Base-by-base conservation (phyloP, 225 moss, liverwort and hornwort species). In the Ulota crispa region DNA sequence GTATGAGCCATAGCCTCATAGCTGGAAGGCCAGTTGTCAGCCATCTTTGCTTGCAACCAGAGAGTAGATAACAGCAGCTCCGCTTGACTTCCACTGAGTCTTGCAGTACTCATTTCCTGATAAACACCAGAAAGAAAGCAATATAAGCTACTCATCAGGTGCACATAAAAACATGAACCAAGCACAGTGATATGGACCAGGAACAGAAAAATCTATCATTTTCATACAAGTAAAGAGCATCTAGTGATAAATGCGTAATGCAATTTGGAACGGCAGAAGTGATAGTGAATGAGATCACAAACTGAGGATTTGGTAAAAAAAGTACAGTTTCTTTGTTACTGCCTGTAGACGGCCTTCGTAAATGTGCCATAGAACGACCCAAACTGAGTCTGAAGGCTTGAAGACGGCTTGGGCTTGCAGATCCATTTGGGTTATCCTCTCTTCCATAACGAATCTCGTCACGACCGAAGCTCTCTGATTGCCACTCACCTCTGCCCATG, bases 1-100 rank as follows among this genome's bases (percentile, higher is more conserved):
- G 93, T 90, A 75, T 94, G 92, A 72, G 96, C 94, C 85, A 96
- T 94, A 72, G 94, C 94, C 89, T 96, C 94, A 81, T 91, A 96
- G 83, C 88, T 93, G 82, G 93, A 85, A 72, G 96, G 96, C 76
- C 89, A 84, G 37, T 94, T 96, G 43, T 92, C 93, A 26, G 91
- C 86, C 79, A 94, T 82, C 43, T 79, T 87, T 54, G 93, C 87
- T 80, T 92, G 87, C 65, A 93, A 80, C 96, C 94, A 96, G 53
- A 96, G 87, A n/a, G 92, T 87, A 16, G 94, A 94, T 36, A 94
- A 83, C 13, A 96, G 88, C 54, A 93, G 92, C 81, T 92, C 91
- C n/a, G 91, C 92, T 87, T 96, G 96, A 60, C 88, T 90, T 72
- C 93, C 94, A 87, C 87, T 93, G 63, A 96, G 82, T 73, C 94